These are phyloP conservation scores for Fusarium sp. DNA, from an alignment of 2,329 filamentous ascomycete species.

Conservation along the genomic window DNA sequence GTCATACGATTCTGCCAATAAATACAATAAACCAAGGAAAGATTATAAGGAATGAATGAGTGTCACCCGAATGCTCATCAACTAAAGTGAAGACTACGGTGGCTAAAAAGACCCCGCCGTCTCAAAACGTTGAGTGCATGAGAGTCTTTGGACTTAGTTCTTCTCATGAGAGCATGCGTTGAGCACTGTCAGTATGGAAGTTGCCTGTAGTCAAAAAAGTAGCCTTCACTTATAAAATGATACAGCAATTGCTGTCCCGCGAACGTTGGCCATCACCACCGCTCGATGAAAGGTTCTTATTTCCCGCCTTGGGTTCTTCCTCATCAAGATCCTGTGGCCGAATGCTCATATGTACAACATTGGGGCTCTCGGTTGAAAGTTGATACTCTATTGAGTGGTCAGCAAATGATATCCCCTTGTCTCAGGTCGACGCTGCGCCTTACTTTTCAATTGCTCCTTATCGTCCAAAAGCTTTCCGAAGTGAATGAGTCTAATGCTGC, in stretches of 20 bases:
- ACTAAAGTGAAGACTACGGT: constrained; percentile 7
- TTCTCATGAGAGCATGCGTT: constrained; percentile 2
- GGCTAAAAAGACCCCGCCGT: constrained; percentile 3
- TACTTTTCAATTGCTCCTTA: constrained; percentile 86
- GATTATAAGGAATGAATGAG: constrained; percentile 34
- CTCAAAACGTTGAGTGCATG: constrained; percentile 8
- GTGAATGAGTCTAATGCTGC: constrained; percentile 89
- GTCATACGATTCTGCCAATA: constrained; percentile 41
- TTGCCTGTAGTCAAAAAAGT: constrained; percentile 11
- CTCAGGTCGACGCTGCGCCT: constrained; percentile 45
- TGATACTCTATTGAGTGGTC: constrained; percentile 76
- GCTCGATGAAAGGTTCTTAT: constrained; percentile 59
- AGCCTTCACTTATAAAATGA: constrained; percentile 58
- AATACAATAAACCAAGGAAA: constrained; percentile 41
- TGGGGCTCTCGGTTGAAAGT: constrained; percentile 78
- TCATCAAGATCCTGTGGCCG: constrained; percentile 89
- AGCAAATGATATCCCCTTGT: neutral
- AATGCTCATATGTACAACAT: constrained; percentile 95
- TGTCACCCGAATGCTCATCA: constrained; percentile 3
- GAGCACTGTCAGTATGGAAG: constrained; percentile 5
- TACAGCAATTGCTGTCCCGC: constrained; percentile 60
- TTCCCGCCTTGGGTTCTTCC: constrained; percentile 77
- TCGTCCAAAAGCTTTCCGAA: constrained; percentile 93
- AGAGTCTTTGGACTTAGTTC: constrained; percentile 12
- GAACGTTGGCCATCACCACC: constrained; percentile 56